Conservation (phyloP, 1,284 basidiomycete species). For the Ganoderma sinense region DNA sequence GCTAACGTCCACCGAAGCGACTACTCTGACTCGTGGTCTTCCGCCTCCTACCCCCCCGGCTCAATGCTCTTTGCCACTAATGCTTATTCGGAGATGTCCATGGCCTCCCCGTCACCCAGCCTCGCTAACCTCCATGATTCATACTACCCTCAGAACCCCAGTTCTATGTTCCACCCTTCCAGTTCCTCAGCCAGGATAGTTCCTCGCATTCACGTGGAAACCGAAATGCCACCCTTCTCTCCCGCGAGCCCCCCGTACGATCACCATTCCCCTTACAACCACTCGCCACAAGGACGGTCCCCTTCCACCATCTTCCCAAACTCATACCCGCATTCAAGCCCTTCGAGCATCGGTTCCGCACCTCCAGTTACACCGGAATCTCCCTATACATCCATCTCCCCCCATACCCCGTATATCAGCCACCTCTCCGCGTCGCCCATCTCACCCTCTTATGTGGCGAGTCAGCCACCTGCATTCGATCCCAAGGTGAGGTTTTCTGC, state of each 20-base stretch:
- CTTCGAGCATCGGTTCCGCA: conserved; percentile 23
- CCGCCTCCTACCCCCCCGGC: conserved; percentile 4
- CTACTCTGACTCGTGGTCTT: neutral
- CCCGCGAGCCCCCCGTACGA: neutral
- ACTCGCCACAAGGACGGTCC: conserved; percentile 10
- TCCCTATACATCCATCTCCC: conserved; percentile 7
- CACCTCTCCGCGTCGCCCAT: conserved; percentile 19
- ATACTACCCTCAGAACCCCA: conserved; percentile 4
- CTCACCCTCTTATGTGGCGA: conserved; percentile 9
- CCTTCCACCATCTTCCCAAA: conserved; percentile 10
- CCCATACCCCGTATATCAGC: conserved; percentile 20
- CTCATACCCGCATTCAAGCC: conserved; percentile 16
- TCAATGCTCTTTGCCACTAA: conserved; percentile 8
- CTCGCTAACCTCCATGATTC: conserved; percentile 8
- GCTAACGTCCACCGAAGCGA: neutral
- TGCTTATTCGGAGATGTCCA: neutral
- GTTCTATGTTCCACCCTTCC: neutral
- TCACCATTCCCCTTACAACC: conserved; percentile 14
- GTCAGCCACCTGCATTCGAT: conserved; percentile 9
- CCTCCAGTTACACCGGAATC: conserved; percentile 22
- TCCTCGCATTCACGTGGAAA: conserved; percentile 27
- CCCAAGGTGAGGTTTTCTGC: neutral
- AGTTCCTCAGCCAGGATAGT: neutral
- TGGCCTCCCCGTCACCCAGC: neutral
- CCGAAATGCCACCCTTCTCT: conserved; percentile 8